Base-by-base conservation (phyloP, 805 yeast species). In the Blastobotrys americana region DNA sequence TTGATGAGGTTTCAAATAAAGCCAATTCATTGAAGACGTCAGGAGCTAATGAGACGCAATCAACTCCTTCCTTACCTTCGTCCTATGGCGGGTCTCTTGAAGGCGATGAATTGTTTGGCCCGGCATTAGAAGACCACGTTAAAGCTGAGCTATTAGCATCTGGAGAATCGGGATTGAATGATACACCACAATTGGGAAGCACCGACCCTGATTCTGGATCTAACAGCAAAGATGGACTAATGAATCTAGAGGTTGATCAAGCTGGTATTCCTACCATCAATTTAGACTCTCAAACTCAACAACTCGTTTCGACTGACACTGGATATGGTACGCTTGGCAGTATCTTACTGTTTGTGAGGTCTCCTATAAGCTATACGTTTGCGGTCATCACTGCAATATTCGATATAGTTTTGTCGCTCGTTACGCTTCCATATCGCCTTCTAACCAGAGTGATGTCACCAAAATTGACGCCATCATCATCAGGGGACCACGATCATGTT, bases 41-140 rank as follows among this genome's bases (percentile, higher is more conserved):
- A 35, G 35, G 35, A 21, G 17, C 8, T 13, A 40, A 40, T 2
- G 15, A 22, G 5, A 37, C 19, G 5, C 17, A 28, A 18, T 39
- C 36, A 22, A 38, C 44, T 13, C 22, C 37, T 8, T 20, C 20
- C 39, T 20, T 41, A 34, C 17, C 44, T 37, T n/a, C n/a, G n/a
- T n/a, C n/a, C n/a, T n/a, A n/a, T n/a, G n/a, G n/a, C n/a, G n/a
- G n/a, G n/a, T 9, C 39, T 34, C 2, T 37, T 33, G 45, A 41
- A 40, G 33, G 21, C 25, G 45, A 43, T 36, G 35, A 39, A 36
- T 18, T 43, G 34, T 34, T 21, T 34, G 39, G 46, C 38, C 33
- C 27, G 28, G 44, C 42, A 35, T 1, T 27, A 40, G 2, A 25
- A 13, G 31, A 25, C 31, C 31, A 25, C 13, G 31, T 25, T 13